phyloP scores from a whole-genome alignment of 2,329 filamentous ascomycete species.

The Paracorniculantispora psalliotae region DNA sequence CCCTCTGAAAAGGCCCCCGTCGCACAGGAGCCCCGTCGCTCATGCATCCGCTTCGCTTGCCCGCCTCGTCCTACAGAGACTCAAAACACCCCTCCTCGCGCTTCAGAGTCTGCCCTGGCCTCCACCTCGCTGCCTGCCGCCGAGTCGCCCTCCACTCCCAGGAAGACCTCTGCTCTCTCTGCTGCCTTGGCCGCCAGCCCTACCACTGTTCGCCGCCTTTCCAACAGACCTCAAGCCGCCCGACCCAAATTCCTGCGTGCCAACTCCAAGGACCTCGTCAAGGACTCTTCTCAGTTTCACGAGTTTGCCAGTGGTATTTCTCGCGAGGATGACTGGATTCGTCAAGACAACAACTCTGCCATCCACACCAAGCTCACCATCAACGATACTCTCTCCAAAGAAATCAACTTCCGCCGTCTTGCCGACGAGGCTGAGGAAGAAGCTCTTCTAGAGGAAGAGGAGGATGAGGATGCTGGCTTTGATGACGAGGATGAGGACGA shows the following conservation, averaged over 20 bases:
- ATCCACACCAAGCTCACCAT: constrained; percentile 73
- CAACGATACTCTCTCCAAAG: constrained; percentile 82
- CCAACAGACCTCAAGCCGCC: constrained; percentile 21
- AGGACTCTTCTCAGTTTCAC: constrained; percentile 66
- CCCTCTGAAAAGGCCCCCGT: constrained; percentile 29
- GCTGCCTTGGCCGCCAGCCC: constrained; percentile 22
- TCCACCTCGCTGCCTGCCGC: neutral
- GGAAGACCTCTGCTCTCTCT: constrained; percentile 22
- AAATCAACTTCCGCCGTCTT: constrained; percentile 79
- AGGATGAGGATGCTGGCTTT: constrained; percentile 38
- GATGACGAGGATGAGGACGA: constrained; percentile 42
- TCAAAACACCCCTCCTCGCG: constrained; percentile 33
- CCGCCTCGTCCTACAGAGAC: constrained; percentile 46
- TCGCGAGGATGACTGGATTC: constrained; percentile 87
- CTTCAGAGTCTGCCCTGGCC: neutral
- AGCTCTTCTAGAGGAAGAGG: constrained; percentile 68
- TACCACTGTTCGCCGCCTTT: constrained; percentile 14
- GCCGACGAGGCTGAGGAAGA: constrained; percentile 91
- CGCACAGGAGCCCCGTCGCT: constrained; percentile 43
- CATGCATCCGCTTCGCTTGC: constrained; percentile 73
- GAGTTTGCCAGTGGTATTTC: constrained; percentile 83
- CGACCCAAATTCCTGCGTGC: constrained; percentile 47
- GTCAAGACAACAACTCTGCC: constrained; percentile 55
- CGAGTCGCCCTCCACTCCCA: constrained; percentile 25
- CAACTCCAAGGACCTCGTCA: constrained; percentile 44